These are phyloP conservation scores for Agapanthus africanus DNA, from an alignment of 106 monocot genomes.

Conservation along the genomic window DNA sequence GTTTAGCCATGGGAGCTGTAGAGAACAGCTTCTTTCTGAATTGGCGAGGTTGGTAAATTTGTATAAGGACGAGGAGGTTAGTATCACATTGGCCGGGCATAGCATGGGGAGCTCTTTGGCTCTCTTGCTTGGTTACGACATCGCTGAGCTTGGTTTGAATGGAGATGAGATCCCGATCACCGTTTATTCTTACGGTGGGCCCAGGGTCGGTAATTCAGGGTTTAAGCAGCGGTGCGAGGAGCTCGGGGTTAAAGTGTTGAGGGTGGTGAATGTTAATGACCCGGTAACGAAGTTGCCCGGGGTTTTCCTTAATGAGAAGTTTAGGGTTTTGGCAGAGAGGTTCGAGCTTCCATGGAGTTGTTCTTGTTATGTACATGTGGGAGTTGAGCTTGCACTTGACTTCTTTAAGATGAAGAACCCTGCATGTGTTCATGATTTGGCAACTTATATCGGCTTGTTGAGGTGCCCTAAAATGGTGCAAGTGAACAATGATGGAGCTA, in stretches of 20 bases:
- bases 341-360: conserved; percentile 37
- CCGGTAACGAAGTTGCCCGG: conserved; percentile 61
- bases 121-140: conserved; percentile 44
- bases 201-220: conserved; percentile 50
- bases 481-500: conserved; percentile 11
- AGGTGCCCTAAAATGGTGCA: conserved; percentile 18
- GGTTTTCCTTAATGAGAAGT: conserved; percentile 35
- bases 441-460: conserved; percentile 32
- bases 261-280: conserved; percentile 60
- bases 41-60: conserved; percentile 21
- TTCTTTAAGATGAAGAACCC: conserved; percentile 55
- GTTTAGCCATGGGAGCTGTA: conserved; percentile 41
- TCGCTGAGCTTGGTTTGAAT: conserved; percentile 57
- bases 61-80: conserved; percentile 29
- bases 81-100: conserved; percentile 59
- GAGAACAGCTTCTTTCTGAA: conserved; percentile 46
- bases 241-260: conserved; percentile 59
- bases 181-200: conserved; percentile 53
- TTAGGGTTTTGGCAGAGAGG: too few species aligned
- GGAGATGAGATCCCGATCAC: conserved; percentile 29
- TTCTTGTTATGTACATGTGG: conserved; percentile 53
- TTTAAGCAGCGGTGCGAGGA: conserved; percentile 54
- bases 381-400: conserved; percentile 44
- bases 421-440: conserved; percentile 54
- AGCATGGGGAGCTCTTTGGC: conserved; percentile 74